A percentile compares a stretch with the other conserved stretches of the same genome.
phyloP scores from a whole-genome alignment of 441 rosid genomes.

The Theobroma grandiflorum region DNA sequence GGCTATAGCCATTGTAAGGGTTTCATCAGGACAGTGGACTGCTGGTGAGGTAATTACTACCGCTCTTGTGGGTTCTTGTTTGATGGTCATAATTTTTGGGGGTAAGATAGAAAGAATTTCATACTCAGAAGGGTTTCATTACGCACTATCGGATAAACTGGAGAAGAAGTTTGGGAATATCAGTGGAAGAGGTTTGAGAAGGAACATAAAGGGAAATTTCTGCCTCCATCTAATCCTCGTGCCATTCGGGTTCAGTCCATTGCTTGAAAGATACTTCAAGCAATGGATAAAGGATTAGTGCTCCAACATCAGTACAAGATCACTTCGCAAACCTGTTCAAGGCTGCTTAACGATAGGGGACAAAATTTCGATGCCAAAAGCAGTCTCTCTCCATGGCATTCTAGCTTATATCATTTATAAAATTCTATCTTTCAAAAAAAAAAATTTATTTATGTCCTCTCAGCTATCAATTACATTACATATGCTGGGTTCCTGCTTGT shows the following conservation, averaged over 20 bases:
- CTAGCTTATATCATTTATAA: no score
- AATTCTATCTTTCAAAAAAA: no score
- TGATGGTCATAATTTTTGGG: neutral
- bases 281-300: neutral
- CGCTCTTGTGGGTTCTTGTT: neutral
- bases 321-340: neutral
- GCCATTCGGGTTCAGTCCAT: neutral
- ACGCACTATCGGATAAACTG: neutral
- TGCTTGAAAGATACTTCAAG: neutral
- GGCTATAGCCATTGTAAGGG: neutral
- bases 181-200: neutral
- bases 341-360: neutral
- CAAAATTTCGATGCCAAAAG: neutral
- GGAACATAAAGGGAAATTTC: neutral
- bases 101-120: neutral
- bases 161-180: neutral
- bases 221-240: neutral
- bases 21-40: neutral
- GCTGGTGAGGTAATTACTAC: neutral
- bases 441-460: neutral
- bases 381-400: no score
- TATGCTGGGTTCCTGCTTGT: no score
- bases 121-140: slow-evolving; percentile 7
- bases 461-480: no score
- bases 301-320: neutral